Percentiles rank a stretch among this genome's conserved stretches.
phyloP scores from a whole-genome alignment of 331 rosid species.

The Malus hybrid region DNA sequence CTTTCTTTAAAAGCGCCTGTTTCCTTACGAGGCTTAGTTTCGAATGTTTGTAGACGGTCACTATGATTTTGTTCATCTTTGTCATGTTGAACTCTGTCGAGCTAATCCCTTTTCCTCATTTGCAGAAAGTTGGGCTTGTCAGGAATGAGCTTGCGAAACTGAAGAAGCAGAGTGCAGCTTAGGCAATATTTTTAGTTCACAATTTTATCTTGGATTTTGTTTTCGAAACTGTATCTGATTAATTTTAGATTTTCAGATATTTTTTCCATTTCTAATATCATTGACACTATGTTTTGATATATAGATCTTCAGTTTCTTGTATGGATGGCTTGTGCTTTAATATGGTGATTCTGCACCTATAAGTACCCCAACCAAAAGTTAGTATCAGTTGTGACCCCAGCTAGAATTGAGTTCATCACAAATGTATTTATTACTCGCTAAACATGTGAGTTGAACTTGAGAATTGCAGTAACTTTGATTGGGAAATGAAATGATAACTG shows the following conservation, averaged over 20 bases:
- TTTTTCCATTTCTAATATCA: background rate
- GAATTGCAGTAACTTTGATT: background rate
- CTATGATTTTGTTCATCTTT: background rate
- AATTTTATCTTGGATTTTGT: constrained; percentile 33
- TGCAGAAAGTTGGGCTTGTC: constrained; percentile 69
- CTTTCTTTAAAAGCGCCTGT: background rate
- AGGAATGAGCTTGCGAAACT: constrained; percentile 58
- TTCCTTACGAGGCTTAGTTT: background rate
- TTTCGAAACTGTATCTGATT: background rate
- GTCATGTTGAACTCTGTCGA: background rate
- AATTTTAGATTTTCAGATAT: background rate
- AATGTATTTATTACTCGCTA: background rate
- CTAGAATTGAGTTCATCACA: background rate
- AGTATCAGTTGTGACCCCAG: background rate
- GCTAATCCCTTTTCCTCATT: background rate
- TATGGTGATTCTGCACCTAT: background rate
- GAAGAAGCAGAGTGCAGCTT: constrained; percentile 40
- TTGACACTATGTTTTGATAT: background rate
- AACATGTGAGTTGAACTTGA: background rate
- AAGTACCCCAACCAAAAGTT: background rate
- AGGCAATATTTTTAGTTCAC: constrained; percentile 15
- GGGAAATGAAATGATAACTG: background rate
- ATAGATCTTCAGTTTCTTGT: background rate
- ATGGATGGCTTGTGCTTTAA: background rate
- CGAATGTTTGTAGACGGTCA: too few species aligned